Percentiles rank a stretch among this genome's conserved stretches.
Evolutionary conservation across 306 rosid species (phyloP).

Genomic region (Glycine tomentella): DNA sequence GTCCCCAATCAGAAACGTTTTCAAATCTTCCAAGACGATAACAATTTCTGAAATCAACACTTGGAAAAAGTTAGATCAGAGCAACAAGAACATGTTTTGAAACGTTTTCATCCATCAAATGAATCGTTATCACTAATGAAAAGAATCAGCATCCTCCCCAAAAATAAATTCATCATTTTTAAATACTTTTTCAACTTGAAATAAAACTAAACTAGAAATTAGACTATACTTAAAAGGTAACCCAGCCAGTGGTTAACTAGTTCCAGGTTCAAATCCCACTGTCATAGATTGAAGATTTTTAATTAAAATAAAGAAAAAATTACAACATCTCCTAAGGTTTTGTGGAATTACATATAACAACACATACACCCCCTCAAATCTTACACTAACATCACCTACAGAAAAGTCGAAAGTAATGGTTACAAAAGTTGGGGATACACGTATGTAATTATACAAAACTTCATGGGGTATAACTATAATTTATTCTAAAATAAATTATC

Average conservation of each 20-base stretch:
- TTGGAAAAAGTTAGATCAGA: background rate
- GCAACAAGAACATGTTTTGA: background rate
- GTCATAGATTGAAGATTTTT: background rate
- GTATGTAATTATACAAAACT: too few species aligned
- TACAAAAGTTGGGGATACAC: background rate
- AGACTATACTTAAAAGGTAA: conserved; percentile 22
- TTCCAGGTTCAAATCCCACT: conserved; percentile 28
- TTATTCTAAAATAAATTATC: background rate
- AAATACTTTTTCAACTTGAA: conserved; percentile 27
- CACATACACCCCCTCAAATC: too few species aligned
- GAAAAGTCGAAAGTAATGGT: too few species aligned
- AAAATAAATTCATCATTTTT: conserved; percentile 11
- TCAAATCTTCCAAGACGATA: background rate
- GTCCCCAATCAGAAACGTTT: conserved; percentile 22
- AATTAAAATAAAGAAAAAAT: background rate
- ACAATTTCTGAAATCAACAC: conserved; percentile 23
- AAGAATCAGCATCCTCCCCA: conserved; percentile 22
- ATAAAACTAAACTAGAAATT: conserved; percentile 17
- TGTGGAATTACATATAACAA: too few species aligned
- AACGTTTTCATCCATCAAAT: background rate
- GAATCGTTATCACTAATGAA: conserved; percentile 17
- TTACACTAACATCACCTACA: too few species aligned
- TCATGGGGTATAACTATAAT: too few species aligned
- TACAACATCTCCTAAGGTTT: too few species aligned
- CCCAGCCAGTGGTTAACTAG: background rate